Conservation (phyloP, 2,329 filamentous ascomycete genomes). For the Colletotrichum sojae region DNA sequence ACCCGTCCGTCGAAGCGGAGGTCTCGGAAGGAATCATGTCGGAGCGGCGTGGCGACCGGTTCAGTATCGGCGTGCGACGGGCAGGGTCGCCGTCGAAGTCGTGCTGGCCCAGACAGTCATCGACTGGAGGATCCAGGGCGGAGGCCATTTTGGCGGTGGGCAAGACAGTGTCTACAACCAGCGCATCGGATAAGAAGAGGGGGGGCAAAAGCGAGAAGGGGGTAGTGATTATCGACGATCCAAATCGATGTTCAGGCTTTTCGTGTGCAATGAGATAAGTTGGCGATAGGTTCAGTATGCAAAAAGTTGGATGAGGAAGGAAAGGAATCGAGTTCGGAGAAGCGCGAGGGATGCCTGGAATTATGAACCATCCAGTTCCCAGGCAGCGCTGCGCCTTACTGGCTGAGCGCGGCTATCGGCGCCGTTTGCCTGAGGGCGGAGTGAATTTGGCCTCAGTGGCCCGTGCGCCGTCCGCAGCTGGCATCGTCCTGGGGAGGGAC, state of each 20-base stretch:
- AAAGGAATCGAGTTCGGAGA: conserved; percentile 8
- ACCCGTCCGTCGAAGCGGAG: background rate
- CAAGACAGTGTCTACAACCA: conserved; percentile 28
- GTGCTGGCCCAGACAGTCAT: conserved; percentile 20
- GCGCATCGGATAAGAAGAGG: conserved; percentile 7
- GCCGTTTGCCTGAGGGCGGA: conserved; percentile 29
- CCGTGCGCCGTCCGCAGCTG: conserved; percentile 17
- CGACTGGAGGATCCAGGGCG: conserved; percentile 17
- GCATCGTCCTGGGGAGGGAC: background rate
- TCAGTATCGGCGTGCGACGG: background rate
- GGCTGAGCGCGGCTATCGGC: conserved; percentile 18
- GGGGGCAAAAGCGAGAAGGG: conserved; percentile 4
- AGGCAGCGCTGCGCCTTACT: conserved; percentile 18
- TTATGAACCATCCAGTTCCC: conserved; percentile 37
- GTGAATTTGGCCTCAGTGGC: conserved; percentile 41
- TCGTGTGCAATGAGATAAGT: background rate
- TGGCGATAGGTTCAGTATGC: conserved; percentile 11
- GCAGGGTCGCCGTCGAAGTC: conserved; percentile 27
- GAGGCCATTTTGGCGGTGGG: conserved; percentile 29
- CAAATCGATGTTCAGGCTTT: conserved; percentile 2
- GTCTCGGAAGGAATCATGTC: background rate
- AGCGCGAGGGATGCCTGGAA: conserved; percentile 40
- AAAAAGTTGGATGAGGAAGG: conserved; percentile 32
- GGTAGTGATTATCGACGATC: conserved; percentile 2
- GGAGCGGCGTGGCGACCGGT: background rate